Evolutionary conservation across 192 early-diverging fungal species (phyloP), one percentile per base, ranked within the genome.

Genomic region (Coemansia sp.): DNA sequence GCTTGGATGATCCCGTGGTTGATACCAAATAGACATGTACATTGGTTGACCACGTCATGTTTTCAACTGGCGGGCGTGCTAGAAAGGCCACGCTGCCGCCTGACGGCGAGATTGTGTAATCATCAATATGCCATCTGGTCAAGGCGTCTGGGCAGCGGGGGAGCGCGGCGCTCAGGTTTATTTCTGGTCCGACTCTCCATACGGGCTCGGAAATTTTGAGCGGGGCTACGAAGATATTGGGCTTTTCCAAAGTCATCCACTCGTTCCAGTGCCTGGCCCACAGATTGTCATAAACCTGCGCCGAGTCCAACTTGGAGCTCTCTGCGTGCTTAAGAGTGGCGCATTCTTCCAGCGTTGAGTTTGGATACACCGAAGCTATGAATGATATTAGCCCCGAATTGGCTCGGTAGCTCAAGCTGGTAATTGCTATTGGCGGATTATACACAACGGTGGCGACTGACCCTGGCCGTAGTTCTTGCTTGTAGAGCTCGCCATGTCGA

Each of bases 191-290:
- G n/a, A 80, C 82, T 38, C 58, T 60, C 66, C 66, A 83, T 38
- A 62, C 74, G 16, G 73, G 56, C 11, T 73, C 51, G 26, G 71
- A 59, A 36, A 76, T 59, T 24, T 45, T 46, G 63, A 88, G 62
- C 26, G 70, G 62, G 9, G 82, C 78, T 2, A 82, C 63, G 72
- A 90, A 87, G 43, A 88, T 68, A 26, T 84, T 84, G 63, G 86
- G 82, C 61, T 84, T 85, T 76, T 88, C 86, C 18, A 84, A 50
- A 14, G 80, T 67, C 34, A 81, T 75, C 66, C 83, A 88, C 16
- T 77, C 73, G 65, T 93, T 88, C 91, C 91, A 93, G 66, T 91
- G 90, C 24, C 91, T 82, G 24, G 90, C 86, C 86, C 88, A 89
- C 42, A 93, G 77, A 9, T 86, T 66, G 62, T 91, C 86, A 68